phyloP scores from a whole-genome alignment of 495 filamentous ascomycete species.

The Aspergillus ostianus region DNA sequence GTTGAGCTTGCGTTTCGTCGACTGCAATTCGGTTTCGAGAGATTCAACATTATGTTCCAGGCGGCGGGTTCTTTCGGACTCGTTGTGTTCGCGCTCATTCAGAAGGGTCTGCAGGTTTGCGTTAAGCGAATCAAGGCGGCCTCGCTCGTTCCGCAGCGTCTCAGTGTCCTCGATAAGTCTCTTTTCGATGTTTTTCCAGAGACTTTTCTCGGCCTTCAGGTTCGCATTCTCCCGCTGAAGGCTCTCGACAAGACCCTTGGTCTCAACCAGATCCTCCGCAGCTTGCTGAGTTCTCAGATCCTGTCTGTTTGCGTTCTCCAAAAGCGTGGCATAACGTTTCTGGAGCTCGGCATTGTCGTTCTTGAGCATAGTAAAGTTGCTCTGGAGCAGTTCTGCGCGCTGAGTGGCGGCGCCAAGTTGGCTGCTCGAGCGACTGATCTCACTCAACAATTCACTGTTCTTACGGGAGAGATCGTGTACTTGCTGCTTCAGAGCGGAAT shows the following conservation, averaged over 20 bases:
- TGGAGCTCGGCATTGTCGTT: slow-evolving; percentile 81
- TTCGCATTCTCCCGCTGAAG: slow-evolving; percentile 89
- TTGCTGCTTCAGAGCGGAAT: slow-evolving; percentile 79
- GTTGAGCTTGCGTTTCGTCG: slow-evolving; percentile 77
- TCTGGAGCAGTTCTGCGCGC: slow-evolving; percentile 86
- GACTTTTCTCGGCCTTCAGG: slow-evolving; percentile 84
- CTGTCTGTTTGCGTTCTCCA: slow-evolving; percentile 82
- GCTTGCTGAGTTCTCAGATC: slow-evolving; percentile 87
- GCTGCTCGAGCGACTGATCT: slow-evolving; percentile 72
- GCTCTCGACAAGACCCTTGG: slow-evolving; percentile 75
- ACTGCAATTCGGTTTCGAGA: slow-evolving; percentile 72
- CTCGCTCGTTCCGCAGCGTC: slow-evolving; percentile 75
- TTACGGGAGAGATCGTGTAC: slow-evolving; percentile 76
- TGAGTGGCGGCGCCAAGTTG: slow-evolving; percentile 78
- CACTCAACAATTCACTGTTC: slow-evolving; percentile 76
- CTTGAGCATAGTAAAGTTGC: slow-evolving; percentile 78
- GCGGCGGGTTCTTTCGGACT: slow-evolving; percentile 74
- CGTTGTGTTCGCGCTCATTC: slow-evolving; percentile 85
- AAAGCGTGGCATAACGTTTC: slow-evolving; percentile 68
- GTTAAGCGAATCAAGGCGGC: slow-evolving; percentile 74
- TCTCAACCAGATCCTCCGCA: slow-evolving; percentile 88
- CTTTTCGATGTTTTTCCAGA: slow-evolving; percentile 89
- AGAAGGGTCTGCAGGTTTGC: slow-evolving; percentile 78
- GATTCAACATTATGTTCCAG: slow-evolving; percentile 73
- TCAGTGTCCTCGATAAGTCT: slow-evolving; percentile 84